Base-by-base conservation (phyloP, 108 stramenopile species). In the Nitzschia sp. region DNA sequence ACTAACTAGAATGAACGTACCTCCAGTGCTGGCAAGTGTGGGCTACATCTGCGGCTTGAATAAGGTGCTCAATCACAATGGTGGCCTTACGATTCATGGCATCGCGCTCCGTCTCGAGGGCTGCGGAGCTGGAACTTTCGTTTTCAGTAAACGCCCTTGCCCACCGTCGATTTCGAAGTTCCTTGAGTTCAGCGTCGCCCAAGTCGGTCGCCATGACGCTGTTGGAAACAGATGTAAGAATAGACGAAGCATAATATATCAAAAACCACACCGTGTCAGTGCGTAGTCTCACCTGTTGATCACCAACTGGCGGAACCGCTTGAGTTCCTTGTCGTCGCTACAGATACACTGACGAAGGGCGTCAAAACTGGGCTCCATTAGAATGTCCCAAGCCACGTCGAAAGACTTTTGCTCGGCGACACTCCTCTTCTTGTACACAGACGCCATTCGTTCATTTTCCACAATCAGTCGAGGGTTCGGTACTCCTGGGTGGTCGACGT, bases 131-230 rank as follows among this genome's bases (percentile, higher is more conserved):
- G 8, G 38, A 42, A 42, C 15, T 15, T 8, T 42, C 38, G 8
- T 11, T 42, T 42, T 42, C 28, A 38, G 38, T 11, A 63, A 74
- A 74, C 26, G 65, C 72, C 30, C 25, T 21, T 45, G 57, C 42
- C 72, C 72, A 74, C 15, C 72, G 53, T 18, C 30, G 32, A 27
- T 66, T 74, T 27, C 72, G 72, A 24, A 66, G 19, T 13, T 13
- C 54, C 1, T 42, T 47, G 6, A 74, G 72, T 31, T 80, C 76
- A 45, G 74, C 73, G 61, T 82, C 81, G 4, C 66, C 66, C 34
- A 85, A 82, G 46, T 85, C 84, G 5, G 84, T 84, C 15, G 77
- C 83, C 73, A 81, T 65, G 65, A 84, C 83, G 54, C n/a, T n/a
- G n/a, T n/a, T n/a, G n/a, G n/a, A n/a, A n/a, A n/a, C n/a, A n/a